phyloP scores from a whole-genome alignment of 2,329 filamentous ascomycete genomes.

The Epichloe hybrida region DNA sequence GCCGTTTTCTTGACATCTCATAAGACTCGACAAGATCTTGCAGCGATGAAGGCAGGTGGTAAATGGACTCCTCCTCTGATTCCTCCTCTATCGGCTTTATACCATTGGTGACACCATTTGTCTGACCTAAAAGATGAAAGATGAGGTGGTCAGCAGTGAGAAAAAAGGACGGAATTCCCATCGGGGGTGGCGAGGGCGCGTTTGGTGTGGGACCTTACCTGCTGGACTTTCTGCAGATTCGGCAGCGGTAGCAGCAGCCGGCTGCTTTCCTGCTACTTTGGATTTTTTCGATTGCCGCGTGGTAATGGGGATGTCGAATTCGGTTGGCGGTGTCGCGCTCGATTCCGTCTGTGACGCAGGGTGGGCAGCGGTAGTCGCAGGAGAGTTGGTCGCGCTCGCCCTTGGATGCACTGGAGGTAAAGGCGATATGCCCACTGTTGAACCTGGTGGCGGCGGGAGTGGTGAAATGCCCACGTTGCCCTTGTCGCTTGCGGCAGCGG shows the following conservation, averaged over 20 bases:
- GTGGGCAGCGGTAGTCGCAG: constrained; percentile 33
- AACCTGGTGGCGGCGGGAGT: constrained; percentile 74
- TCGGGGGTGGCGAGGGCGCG: not conserved
- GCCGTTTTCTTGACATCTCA: constrained; percentile 64
- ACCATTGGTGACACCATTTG: constrained; percentile 40
- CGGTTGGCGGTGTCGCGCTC: constrained; percentile 6
- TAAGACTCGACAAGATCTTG: constrained; percentile 87
- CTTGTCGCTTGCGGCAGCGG: constrained; percentile 74
- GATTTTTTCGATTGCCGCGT: constrained; percentile 24
- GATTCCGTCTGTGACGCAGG: constrained; percentile 23
- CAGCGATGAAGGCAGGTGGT: constrained; percentile 77
- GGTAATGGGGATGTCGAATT: constrained; percentile 14
- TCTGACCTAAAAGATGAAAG: constrained; percentile 17
- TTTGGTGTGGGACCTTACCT: constrained; percentile 20
- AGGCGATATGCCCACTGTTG: constrained; percentile 30
- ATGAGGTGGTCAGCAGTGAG: not conserved
- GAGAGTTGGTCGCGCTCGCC: constrained; percentile 41
- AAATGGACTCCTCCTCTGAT: constrained; percentile 65
- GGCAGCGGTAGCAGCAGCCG: constrained; percentile 18
- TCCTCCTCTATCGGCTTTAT: constrained; percentile 30
- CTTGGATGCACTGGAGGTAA: constrained; percentile 40
- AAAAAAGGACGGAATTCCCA: not conserved
- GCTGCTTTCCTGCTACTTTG: constrained; percentile 32
- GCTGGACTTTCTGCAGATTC: constrained; percentile 31
- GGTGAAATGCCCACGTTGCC: constrained; percentile 89